Base-by-base conservation (phyloP, 306 rosid genomes). In the Dryas drummondii region DNA sequence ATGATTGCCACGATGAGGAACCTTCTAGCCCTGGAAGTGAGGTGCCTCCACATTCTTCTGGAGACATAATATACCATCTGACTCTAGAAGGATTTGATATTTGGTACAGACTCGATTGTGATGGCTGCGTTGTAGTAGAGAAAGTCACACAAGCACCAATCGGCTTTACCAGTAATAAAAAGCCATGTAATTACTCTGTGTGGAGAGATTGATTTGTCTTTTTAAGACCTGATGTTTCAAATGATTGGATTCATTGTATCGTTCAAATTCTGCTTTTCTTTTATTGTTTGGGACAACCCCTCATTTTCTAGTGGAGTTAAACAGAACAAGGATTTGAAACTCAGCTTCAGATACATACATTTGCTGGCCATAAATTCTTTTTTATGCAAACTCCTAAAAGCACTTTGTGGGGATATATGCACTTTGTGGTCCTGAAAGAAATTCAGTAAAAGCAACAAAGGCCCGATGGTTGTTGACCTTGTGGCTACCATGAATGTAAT, bases 11-110 rank as follows among this genome's bases (percentile, higher is more conserved):
- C 26, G 83, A 77, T 63, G 91, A 86, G 71, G 73, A 71, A 77
- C 76, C 80, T 71, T 26, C 66, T 19, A 60, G 55, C 62, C 73
- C 48, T 74, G 75, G 75, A 68, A 85, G 57, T 16, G 79, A 75
- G 61, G 80, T 73, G 70, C 56, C 72, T 57, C 55, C 73, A 49
- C 50, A 53, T 40, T 62, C 81, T 66, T 80, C 87, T 4, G 71
- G 44, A 26, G 84, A 79, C 68, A 72, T 87, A 56, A 64, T 84
- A 64, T 92, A 94, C 86, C 93, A 92, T 82, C 72, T 94, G 53
- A 76, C 79, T 70, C 83, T 94, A 81, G 97, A 90, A 86, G 96
- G 92, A 71, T 86, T 92, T 48, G 78, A 94, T 71, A 84, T 94
- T 70, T 92, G 89, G 7, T 94, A 94, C 85, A 90, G 75, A 74